These are phyloP conservation scores for Myriosclerotinia curreyana DNA, from an alignment of 2,329 filamentous ascomycete genomes.

Conservation along the genomic window DNA sequence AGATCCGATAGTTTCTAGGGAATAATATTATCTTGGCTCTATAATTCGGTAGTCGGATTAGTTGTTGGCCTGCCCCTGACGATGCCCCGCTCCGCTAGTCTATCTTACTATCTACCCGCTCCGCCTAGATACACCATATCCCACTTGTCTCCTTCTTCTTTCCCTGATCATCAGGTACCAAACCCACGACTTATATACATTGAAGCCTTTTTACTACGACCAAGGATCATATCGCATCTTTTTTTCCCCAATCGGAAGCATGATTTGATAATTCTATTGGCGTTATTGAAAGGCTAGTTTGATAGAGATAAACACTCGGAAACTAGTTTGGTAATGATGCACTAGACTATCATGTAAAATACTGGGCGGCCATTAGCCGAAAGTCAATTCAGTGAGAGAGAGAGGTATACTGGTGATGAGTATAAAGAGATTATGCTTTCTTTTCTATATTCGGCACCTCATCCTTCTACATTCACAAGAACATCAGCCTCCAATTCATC, in stretches of 20 bases:
- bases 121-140: neutral
- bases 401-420: neutral
- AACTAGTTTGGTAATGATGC: slow-evolving; percentile 1
- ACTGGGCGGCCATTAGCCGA: neutral
- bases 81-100: neutral
- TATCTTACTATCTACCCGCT: neutral
- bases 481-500: neutral
- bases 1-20: neutral
- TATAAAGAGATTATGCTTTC: slow-evolving; percentile 6
- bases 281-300: neutral
- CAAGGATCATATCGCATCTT: neutral
- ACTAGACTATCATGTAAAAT: slow-evolving; percentile 5
- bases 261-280: slow-evolving; percentile 13
- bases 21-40: neutral
- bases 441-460: neutral
- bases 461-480: neutral
- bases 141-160: neutral
- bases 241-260: neutral
- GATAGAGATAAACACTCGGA: slow-evolving; percentile 3
- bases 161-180: neutral
- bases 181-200: neutral
- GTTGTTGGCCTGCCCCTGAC: neutral
- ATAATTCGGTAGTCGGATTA: neutral
- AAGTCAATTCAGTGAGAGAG: neutral
- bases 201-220: neutral